Base-by-base conservation (phyloP, 345 rosid genomes). In the Euphorbia lathyris region DNA sequence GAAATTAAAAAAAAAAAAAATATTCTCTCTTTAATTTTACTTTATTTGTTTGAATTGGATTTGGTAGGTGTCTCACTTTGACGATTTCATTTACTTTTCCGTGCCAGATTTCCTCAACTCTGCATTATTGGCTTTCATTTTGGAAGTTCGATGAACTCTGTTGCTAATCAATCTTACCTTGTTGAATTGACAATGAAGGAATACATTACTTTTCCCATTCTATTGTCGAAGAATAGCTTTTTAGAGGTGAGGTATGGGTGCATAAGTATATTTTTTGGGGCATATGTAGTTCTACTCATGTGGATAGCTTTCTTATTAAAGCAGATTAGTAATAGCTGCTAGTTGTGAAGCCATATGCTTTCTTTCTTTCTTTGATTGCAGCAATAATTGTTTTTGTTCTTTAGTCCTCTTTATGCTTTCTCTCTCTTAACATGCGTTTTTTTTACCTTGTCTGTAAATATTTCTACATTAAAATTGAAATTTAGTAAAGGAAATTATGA, bases 171-270 rank as follows among this genome's bases (percentile, higher is more conserved):
- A 58, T 59, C 79, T 71, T 71, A 43, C 61, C 75, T 90, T n/a
- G 72, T 83, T 77, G 83, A 78, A 68, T 72, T 87, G 82, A 72
- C 84, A 68, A 82, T 85, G 77, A 79, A 85, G 81, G 97, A 94
- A 25, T 90, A 82, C 47, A 72, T 88, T 55, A 87, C 90, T 17
- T 91, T 90, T 79, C 98, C 97, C n/a, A 64, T 94, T 65, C 76
- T 91, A 45, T 75, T 88, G 71, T 77, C 89, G 9, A 66, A 67
- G 76, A 83, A 83, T 79, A 76, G 82, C 27, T 85, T 88, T 73
- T 76, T 85, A 22, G 83, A 83, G 91, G 97, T 77, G 50, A 53
- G 75, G 56, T 59, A 55, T 26, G 42, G n/a, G 63, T 52, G 14
- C 58, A 16, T 26, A 3, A 55, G 51, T 8, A 43, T 43, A 43